Percentiles rank a stretch among this genome's conserved stretches.
phyloP scores from a whole-genome alignment of 768 basidiomycete genomes.

The Agrocybe praecox region DNA sequence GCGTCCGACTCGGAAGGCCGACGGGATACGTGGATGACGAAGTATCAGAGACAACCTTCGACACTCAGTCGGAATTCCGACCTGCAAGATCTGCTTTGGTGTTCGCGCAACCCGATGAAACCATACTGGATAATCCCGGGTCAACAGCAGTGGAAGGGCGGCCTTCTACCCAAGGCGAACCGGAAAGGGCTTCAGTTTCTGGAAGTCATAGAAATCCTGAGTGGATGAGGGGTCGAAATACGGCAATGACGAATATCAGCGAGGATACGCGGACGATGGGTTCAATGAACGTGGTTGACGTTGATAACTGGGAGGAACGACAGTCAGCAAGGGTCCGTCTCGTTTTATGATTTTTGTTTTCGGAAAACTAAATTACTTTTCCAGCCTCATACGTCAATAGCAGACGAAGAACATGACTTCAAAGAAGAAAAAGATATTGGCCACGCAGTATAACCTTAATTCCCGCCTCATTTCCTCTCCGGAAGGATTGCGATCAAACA shows the following conservation, averaged over 20 bases:
- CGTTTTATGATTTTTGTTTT: not conserved
- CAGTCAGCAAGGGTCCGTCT: not conserved
- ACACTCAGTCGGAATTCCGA: not conserved
- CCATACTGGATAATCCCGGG: not conserved
- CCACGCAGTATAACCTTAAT: not conserved
- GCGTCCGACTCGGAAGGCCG: constrained; percentile 6
- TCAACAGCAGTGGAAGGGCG: not conserved
- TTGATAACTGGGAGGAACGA: not conserved
- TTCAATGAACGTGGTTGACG: not conserved
- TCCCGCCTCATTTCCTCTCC: not conserved
- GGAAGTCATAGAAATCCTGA: not conserved
- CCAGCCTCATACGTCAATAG: not conserved
- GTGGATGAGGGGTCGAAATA: not conserved
- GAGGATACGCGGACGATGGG: not conserved
- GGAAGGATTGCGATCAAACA: not conserved
- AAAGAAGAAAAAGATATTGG: not conserved
- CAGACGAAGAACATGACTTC: not conserved
- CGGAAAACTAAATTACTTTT: not conserved
- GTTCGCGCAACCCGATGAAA: not conserved
- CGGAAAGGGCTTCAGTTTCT: not conserved
- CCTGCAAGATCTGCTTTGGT: not conserved
- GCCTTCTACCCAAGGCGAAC: not conserved
- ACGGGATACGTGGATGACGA: constrained; percentile 5
- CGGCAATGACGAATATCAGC: not conserved
- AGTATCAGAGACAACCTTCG: not conserved